Percentiles rank a stretch among this genome's conserved stretches.
These are phyloP conservation scores for Chloromonas sp. DNA, from an alignment of 163 green algal species.

Conservation along the genomic window DNA sequence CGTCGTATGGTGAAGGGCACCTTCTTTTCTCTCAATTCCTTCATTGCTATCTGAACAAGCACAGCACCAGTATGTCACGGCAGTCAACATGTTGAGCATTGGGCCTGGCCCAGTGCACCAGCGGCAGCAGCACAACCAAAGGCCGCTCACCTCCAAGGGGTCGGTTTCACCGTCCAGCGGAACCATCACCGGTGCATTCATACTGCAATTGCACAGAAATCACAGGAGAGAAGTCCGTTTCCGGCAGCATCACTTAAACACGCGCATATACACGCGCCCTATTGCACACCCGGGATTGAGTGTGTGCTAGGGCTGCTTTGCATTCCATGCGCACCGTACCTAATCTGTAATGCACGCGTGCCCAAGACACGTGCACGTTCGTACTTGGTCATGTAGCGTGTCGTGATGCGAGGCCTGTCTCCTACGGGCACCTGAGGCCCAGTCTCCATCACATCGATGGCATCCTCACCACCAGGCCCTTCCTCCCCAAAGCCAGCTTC, in stretches of 20 bases:
- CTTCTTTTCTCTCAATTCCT: conserved; percentile 94
- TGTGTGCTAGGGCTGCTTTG: not conserved
- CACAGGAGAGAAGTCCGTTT: not conserved
- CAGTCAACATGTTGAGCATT: not conserved
- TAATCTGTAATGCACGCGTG: conserved; percentile 91
- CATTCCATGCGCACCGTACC: conserved; percentile 29
- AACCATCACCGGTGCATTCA: conserved; percentile 98
- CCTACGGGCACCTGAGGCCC: not conserved
- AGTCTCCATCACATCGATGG: not conserved
- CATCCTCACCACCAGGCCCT: not conserved
- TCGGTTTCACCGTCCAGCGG: conserved; percentile 85
- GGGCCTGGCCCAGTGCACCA: not conserved
- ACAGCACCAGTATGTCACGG: not conserved
- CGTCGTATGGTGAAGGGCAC: conserved; percentile 96
- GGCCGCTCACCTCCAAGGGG: conserved; percentile 71
- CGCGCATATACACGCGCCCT: too few relatives aligned
- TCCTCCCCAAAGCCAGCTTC: not conserved
- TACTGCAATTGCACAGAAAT: conserved; percentile 43
- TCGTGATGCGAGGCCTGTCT: conserved; percentile 76
- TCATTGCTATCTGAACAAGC: conserved; percentile 73
- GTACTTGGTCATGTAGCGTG: conserved; percentile 98
- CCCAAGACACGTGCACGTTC: conserved; percentile 91
- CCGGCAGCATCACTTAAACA: too few relatives aligned
- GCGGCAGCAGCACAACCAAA: not conserved
- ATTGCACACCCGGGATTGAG: too few relatives aligned